Evolutionary conservation across 2,329 filamentous ascomycete genomes (phyloP), one percentile per base, ranked within the genome.

Genomic region (Erysiphe pulchra): DNA sequence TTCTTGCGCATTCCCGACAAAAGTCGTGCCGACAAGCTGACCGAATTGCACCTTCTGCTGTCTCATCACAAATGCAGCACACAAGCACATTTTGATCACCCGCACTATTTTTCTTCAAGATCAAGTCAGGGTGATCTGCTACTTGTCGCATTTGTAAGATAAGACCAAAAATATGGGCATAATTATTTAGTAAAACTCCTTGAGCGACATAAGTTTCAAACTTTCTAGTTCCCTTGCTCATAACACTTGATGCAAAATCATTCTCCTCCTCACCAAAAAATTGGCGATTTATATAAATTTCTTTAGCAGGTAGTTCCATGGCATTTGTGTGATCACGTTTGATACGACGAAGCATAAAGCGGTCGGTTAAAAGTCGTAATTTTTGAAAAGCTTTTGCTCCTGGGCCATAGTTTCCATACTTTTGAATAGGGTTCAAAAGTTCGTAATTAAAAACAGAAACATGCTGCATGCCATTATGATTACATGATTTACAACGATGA

Each of bases 141-240:
- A 94, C 83, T 63, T 98, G 90, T 46, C 90, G 80, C 87, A 98
- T 95, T 61, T 93, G 86, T 84, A 95, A 95, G 57, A 98, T 94
- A 46, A 98, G 70, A 57, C 86, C 87, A 56, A 98, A 98, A 52
- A 98, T 95, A 60, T 98, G 98, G 64, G 90, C 90, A 54, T 95
- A 95, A 59, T 94, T 93, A 67, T 95, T 85, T 49, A 98, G 71
- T 61, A 98, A 75, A 17, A 95, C 87, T 64, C 85, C 86, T 51
- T 85, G 82, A 16, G 84, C 80, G 34, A 95, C 90, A 53, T 95
- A 98, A 0, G 86, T 95, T 57, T 95, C 83, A 53, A 95, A 98
- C 54, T 85, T 77, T 49, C 90, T 79, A 48, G 78, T 73, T 8
- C 82, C 80, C 57, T 82, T 92, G 14, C 77, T 83, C 84, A 95